These are phyloP conservation scores for Rutstroemia sp. DNA, from an alignment of 2,329 filamentous ascomycete species.

Conservation along the genomic window DNA sequence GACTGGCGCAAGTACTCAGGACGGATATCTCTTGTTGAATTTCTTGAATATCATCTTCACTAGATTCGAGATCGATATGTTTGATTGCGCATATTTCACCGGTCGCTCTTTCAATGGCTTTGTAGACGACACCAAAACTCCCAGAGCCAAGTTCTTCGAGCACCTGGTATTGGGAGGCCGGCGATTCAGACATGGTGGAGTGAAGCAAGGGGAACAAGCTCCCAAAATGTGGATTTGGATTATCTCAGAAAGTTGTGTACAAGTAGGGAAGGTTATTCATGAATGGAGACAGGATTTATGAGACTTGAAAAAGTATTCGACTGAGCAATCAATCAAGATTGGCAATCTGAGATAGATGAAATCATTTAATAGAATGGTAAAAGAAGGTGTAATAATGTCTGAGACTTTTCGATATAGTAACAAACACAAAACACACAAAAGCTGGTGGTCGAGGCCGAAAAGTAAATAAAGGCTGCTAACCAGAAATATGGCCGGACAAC, in stretches of 20 bases:
- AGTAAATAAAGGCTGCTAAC: too few species aligned
- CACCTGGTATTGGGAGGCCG: conserved; percentile 81
- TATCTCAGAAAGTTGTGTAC: neutral
- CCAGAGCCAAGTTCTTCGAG: conserved; percentile 85
- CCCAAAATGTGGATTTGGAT: neutral
- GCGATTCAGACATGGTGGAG: conserved; percentile 1
- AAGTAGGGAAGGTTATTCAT: neutral
- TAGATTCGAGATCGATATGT: conserved; percentile 98
- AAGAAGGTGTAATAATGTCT: too few species aligned
- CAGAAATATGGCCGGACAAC: too few species aligned
- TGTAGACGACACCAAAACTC: conserved; percentile 95
- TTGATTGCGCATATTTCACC: conserved; percentile 96
- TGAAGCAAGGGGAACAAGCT: neutral
- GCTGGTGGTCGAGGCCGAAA: too few species aligned
- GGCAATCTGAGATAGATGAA: too few species aligned
- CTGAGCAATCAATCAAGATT: neutral
- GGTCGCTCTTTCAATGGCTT: conserved; percentile 83
- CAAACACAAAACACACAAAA: too few species aligned
- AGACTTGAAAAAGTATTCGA: neutral
- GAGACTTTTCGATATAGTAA: too few species aligned
- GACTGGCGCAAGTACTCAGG: conserved; percentile 87
- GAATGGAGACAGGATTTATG: neutral
- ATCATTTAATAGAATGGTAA: too few species aligned
- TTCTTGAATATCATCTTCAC: conserved; percentile 95
- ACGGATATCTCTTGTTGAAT: conserved; percentile 97